Base-by-base conservation (phyloP, 1,284 basidiomycete species). In the Exobasidium cylindrosporum region DNA sequence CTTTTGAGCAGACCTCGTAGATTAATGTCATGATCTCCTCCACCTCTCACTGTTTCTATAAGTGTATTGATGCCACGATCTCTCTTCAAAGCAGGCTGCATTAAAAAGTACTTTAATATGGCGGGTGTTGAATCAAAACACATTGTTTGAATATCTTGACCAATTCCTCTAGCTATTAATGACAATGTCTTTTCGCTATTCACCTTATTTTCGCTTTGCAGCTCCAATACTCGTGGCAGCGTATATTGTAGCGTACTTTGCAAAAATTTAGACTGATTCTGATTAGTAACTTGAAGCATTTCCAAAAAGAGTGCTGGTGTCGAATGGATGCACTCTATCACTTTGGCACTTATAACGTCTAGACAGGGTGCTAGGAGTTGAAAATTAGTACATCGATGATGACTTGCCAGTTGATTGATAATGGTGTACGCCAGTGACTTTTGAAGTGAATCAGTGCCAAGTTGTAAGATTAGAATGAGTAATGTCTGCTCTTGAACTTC, bases 321-420 rank as follows among this genome's bases (percentile, higher is more conserved):
- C n/a, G 68, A 64, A 57, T 62, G 64, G 58, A 72, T 69, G 50
- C 67, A 66, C 32, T 72, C 70, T 2, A 76, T 65, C 14, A 77
- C 69, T 30, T 62, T 64, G 0, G 63, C 65, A 28, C 69, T 70
- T 29, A 79, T 65, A 13, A 59, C 59, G 29, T 66, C 68, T 29
- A 77, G 64, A 44, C 69, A 66, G 52, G 72, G 72, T 2, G 63
- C 63, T n/a, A 78, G 67, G n/a, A 79, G 64, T 59, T 77, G 73
- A 52, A 69, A 78, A 7, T 69, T 74, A 4, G 76, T 77, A 58
- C 69, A 72, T 49, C 61, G 24, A 14, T 74, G 68, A 23, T 63
- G 57, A 4, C 64, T 60, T 3, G 74, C 74, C 6, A 78, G 67
- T 53, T 77, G 66, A 13, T 69, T 65, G 24, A 75, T 68, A 50